A percentile compares a stretch with the other conserved stretches of the same genome.
Conservation (phyloP, 2,329 filamentous ascomycete genomes). For the Mycocentrospora acerina region DNA sequence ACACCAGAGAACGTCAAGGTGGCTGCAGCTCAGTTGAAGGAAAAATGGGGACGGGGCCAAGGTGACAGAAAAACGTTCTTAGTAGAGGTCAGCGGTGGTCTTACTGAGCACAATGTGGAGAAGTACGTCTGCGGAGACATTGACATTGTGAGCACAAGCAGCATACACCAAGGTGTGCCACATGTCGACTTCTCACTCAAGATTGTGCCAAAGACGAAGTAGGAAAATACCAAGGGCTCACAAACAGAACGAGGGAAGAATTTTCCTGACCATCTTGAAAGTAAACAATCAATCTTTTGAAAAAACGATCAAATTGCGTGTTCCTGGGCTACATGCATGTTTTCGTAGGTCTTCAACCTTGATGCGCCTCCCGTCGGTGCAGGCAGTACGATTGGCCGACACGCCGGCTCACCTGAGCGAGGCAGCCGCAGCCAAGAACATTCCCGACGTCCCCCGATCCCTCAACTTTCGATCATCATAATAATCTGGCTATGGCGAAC, state of each 20-base stretch:
- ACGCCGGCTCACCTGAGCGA: too few species aligned
- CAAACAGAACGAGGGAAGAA: slow-evolving; percentile 4
- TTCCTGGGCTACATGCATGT: too few species aligned
- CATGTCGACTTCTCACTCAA: slow-evolving; percentile 97
- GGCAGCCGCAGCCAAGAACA: too few species aligned
- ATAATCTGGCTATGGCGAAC: too few species aligned
- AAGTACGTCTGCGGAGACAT: slow-evolving; percentile 80
- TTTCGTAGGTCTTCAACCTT: too few species aligned
- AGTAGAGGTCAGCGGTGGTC: slow-evolving; percentile 87
- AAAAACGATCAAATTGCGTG: too few species aligned
- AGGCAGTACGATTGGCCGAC: too few species aligned
- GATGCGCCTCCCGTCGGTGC: too few species aligned
- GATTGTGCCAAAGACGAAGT: slow-evolving; percentile 58
- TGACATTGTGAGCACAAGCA: slow-evolving; percentile 94
- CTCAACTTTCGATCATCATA: too few species aligned
- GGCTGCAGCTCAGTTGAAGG: slow-evolving; percentile 74
- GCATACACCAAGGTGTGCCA: slow-evolving; percentile 91
- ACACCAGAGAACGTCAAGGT: slow-evolving; percentile 72
- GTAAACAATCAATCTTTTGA: too few species aligned
- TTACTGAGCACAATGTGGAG: slow-evolving; percentile 82
- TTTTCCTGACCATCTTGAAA: too few species aligned
- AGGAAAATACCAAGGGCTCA: slow-evolving; percentile 16
- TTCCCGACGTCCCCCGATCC: too few species aligned
- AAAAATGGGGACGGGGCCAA: slow-evolving; percentile 71
- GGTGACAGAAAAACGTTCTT: slow-evolving; percentile 63